A percentile compares a stretch with the other conserved stretches of the same genome.
These are phyloP conservation scores for Erigeron philadelphicus DNA, from an alignment of 140 eudicot genomes.

Conservation along the genomic window DNA sequence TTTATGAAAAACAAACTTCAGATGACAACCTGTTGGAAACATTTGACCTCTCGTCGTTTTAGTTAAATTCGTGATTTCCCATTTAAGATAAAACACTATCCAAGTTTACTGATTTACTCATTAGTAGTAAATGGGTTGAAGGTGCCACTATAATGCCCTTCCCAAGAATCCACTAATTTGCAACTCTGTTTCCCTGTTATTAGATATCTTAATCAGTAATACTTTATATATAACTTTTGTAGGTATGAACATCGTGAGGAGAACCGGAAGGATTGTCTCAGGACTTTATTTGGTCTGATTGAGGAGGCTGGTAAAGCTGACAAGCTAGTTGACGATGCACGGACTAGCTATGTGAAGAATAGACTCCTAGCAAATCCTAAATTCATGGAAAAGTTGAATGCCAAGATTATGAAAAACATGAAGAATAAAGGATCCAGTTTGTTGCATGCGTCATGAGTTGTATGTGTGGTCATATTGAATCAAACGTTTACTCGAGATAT, in stretches of 20 bases:
- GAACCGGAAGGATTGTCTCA: conserved; percentile 92
- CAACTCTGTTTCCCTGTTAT: too few species aligned
- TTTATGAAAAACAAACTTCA: too few species aligned
- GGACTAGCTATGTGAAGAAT: conserved; percentile 56
- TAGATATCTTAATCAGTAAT: not conserved
- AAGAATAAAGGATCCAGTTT: conserved; percentile 23
- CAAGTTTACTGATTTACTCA: not conserved
- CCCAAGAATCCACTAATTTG: too few species aligned
- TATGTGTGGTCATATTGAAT: conserved; percentile 14
- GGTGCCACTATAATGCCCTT: not conserved
- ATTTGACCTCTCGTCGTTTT: too few species aligned
- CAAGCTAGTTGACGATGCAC: conserved; percentile 54
- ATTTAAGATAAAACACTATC: not conserved
- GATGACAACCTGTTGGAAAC: too few species aligned
- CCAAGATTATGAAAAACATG: conserved; percentile 43
- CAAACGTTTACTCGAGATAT: conserved; percentile 5
- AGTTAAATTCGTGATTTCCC: too few species aligned
- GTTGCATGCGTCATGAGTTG: conserved; percentile 35
- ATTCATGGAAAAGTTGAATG: conserved; percentile 68
- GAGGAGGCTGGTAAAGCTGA: conserved; percentile 92
- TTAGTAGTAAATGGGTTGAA: not conserved
- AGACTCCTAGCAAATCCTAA: conserved; percentile 63
- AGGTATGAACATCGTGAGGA: conserved; percentile 97
- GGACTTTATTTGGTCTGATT: conserved; percentile 64
- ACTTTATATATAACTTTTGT: conserved; percentile 18